Conservation (phyloP, 2,329 filamentous ascomycete species). For the Blumeriella jaapii region DNA sequence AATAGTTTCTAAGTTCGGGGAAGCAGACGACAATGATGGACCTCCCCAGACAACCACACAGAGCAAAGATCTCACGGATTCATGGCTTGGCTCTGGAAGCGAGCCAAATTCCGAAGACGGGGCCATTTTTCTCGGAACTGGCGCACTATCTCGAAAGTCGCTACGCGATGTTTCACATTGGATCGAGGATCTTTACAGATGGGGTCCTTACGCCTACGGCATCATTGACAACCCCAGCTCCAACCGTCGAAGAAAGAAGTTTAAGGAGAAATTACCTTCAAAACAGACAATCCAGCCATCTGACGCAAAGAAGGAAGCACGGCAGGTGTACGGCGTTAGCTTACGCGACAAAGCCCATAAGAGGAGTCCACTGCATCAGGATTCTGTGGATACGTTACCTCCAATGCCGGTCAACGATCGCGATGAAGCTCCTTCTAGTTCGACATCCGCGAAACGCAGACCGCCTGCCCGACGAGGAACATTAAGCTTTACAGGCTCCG, state of each 20-base stretch:
- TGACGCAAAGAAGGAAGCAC: conserved; percentile 10
- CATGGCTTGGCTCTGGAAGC: conserved; percentile 64
- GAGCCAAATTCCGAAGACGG: conserved; percentile 66
- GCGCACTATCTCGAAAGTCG: conserved; percentile 59
- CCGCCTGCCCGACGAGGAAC: conserved; percentile 10
- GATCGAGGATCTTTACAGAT: conserved; percentile 79
- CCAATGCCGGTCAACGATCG: conserved; percentile 10
- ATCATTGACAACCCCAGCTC: conserved; percentile 68
- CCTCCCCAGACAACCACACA: conserved; percentile 2
- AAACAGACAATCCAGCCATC: conserved; percentile 24
- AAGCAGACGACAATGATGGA: conserved; percentile 21
- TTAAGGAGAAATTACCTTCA: conserved; percentile 25
- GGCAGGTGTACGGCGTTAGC: conserved; percentile 7
- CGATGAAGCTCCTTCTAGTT: conserved; percentile 1
- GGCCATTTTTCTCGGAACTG: conserved; percentile 73
- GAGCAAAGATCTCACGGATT: conserved; percentile 24
- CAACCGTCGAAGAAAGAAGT: conserved; percentile 37
- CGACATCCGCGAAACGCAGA: conserved; percentile 4
- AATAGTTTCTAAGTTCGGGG: conserved; percentile 75
- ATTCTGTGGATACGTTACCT: conserved; percentile 5
- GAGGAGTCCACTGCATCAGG: not conserved
- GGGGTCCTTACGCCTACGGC: conserved; percentile 77
- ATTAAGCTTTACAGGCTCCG: conserved; percentile 15
- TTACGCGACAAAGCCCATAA: conserved; percentile 2
- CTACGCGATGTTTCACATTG: conserved; percentile 66